Conservation (phyloP, 2,329 filamentous ascomycete genomes). For the Chalaropsis ovoidea region DNA sequence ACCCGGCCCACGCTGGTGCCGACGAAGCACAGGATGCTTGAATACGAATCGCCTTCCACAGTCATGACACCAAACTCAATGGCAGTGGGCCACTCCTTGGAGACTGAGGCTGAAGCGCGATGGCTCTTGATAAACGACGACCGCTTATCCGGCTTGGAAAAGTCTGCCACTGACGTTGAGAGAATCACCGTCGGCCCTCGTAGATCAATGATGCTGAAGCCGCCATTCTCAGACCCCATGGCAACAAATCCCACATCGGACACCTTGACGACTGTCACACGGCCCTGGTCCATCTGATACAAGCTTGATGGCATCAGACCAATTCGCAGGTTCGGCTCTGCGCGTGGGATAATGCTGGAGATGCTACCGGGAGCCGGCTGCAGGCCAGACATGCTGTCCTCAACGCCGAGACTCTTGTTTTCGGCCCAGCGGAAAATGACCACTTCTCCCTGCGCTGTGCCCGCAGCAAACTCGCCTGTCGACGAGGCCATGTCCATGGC, state of each 20-base stretch:
- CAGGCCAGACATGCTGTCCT: slow-evolving; percentile 38
- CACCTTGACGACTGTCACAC: slow-evolving; percentile 67
- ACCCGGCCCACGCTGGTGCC: slow-evolving; percentile 78
- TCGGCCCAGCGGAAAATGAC: slow-evolving; percentile 79
- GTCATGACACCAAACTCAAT: slow-evolving; percentile 93
- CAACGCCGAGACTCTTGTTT: slow-evolving; percentile 62
- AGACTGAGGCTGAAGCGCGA: slow-evolving; percentile 28
- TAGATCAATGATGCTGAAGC: slow-evolving; percentile 73
- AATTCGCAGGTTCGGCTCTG: slow-evolving; percentile 64
- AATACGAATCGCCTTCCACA: slow-evolving; percentile 87
- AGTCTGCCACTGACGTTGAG: slow-evolving; percentile 59
- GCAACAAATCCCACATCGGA: slow-evolving; percentile 92
- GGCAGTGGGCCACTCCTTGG: slow-evolving; percentile 64
- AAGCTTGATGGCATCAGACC: slow-evolving; percentile 71
- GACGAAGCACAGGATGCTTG: slow-evolving; percentile 84
- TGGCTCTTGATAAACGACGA: slow-evolving; percentile 53
- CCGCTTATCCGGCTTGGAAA: slow-evolving; percentile 66
- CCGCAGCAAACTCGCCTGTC: slow-evolving; percentile 76
- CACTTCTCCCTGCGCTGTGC: slow-evolving; percentile 72
- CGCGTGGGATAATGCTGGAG: slow-evolving; percentile 61
- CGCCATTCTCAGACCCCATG: slow-evolving; percentile 73
- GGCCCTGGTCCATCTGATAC: slow-evolving; percentile 46
- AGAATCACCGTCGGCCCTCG: slow-evolving; percentile 79
- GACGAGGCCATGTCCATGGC: slow-evolving; percentile 69
- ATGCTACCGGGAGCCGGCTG: slow-evolving; percentile 58